Evolutionary conservation across 1,284 basidiomycete species (phyloP), one percentile per base, ranked within the genome.

Genomic region (Sphagnurus paluster): DNA sequence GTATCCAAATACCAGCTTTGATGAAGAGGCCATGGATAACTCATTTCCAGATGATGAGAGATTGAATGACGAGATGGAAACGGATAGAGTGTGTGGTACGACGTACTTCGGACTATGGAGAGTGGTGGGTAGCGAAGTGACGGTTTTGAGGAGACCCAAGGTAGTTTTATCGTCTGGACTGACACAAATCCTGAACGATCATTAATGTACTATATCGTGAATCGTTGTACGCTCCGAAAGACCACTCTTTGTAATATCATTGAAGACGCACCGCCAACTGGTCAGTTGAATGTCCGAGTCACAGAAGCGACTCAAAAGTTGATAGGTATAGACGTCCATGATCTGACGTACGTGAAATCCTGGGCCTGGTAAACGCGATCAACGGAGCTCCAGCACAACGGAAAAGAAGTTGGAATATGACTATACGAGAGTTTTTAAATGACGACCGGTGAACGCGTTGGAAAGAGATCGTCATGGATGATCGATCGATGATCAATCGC

Each of bases 1-100:
- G n/a, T 50, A 56, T 0, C 64, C 68, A 1, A 71, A 70, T 19
- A 58, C 64, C 1, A 53, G 43, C n/a, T 81, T 73, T 43, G 65
- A 75, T 45, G 47, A 54, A 0, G 52, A 51, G 2, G 57, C 47
- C 25, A 78, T 82, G 78, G 71, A 75, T 13, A 71, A 77, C 39
- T 62, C 67, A 6, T 65, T 72, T 30, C 68, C 65, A 17, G 44
- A 51, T 42, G 44, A 52, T 40, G 38, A 34, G 26, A 49, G 34
- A 29, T 39, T 14, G 36, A 9, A 10, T 11, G 39, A 29, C 49
- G n/a, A 43, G 4, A 51, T 30, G 23, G 28, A 32, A 9, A 39
- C 48, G 11, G 38, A 39, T 26, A 44, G 39, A 10, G 65, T 72
- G 11, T 54, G 71, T 3, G 72, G 71, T 36, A 72, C 71, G 32